Conservation (phyloP, 495 filamentous ascomycete species). For the Hypoxylon crocopeplum region DNA sequence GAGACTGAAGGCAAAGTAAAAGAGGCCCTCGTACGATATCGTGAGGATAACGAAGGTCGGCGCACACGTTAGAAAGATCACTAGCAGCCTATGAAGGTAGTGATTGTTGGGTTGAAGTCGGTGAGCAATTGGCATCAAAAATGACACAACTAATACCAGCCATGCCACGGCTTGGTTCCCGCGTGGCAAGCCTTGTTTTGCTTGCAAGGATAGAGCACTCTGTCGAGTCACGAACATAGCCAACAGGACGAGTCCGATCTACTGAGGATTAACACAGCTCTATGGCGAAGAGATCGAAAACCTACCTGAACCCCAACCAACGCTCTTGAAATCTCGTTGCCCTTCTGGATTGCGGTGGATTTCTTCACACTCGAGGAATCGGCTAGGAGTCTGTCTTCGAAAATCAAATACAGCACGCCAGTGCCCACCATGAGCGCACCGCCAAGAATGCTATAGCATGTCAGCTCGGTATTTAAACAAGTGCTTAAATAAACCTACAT, state of each 20-base stretch:
- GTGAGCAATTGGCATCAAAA: slow-evolving; percentile 82
- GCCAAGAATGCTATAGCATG: slow-evolving; percentile 67
- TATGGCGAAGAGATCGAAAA: slow-evolving; percentile 1
- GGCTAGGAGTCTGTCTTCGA: slow-evolving; percentile 73
- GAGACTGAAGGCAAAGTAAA: slow-evolving; percentile 89
- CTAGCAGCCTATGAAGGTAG: slow-evolving; percentile 87
- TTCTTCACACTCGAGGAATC: slow-evolving; percentile 46
- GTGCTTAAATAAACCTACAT: slow-evolving; percentile 65
- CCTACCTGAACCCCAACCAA: slow-evolving; percentile 55
- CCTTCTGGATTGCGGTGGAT: slow-evolving; percentile 29
- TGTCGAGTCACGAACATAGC: slow-evolving; percentile 86
- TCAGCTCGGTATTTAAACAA: slow-evolving; percentile 37
- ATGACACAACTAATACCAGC: slow-evolving; percentile 81
- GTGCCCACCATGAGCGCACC: slow-evolving; percentile 79
- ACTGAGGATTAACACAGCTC: slow-evolving; percentile 33
- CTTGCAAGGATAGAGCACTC: slow-evolving; percentile 80
- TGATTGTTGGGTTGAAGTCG: slow-evolving; percentile 81
- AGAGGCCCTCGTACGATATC: slow-evolving; percentile 97
- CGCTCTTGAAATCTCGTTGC: slow-evolving; percentile 43
- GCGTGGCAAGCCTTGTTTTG: slow-evolving; percentile 83
- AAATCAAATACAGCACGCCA: slow-evolving; percentile 80
- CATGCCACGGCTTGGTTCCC: slow-evolving; percentile 92
- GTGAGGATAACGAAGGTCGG: slow-evolving; percentile 96
- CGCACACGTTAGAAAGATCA: slow-evolving; percentile 92
- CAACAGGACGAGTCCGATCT: slow-evolving; percentile 83